Evolutionary conservation across 208 protist species (phyloP), one percentile per base, ranked within the genome.

Genomic region (Trypanosoma mega): DNA sequence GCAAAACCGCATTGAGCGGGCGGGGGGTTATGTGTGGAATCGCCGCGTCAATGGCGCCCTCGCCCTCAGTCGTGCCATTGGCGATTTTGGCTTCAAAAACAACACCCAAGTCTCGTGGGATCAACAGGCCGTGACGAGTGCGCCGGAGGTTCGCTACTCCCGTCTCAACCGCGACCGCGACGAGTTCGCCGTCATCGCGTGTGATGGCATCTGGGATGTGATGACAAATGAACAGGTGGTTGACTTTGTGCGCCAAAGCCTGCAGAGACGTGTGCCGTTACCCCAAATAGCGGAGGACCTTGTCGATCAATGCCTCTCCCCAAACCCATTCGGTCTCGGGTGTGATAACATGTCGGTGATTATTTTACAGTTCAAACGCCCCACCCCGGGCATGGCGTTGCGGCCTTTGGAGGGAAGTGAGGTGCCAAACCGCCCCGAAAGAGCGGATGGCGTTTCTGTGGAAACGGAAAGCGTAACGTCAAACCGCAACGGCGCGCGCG

Each of bases 1-100:
- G 74, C 75, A 85, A 53, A 69, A 69, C 33, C 82, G 96, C 11
- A 98, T 98, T 66, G 77, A 91, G 56, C 77, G 79, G 1, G 93
- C 94, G 0, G 94, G 93, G 16, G 92, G 91, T 34, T 98, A 87
- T 76, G 94, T 98, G 9, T 68, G 76, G 64, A 89, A 89, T 71
- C 84, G 90, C 1, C 86, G 96, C 14, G 95, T 98, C 0, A 98
- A 98, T 63, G 96, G 96, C n/a, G 87, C 84, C 36, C 73, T 98
- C 1, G 95, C 94, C 0, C 82, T 98, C n/a, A 96, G 87, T 31
- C 82, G 96, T 29, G 93, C 95, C 9, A 94, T 98, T 59, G 96
- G 96, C 7, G 96, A 98, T 68, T 97, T 97, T 55, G 59, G 57
- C 29, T 98, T 98, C 72, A 98, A 98, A 67, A 62, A 54, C 14